Evolutionary conservation across 2,329 filamentous ascomycete species (phyloP).

Genomic region (Thelonectria rubi): DNA sequence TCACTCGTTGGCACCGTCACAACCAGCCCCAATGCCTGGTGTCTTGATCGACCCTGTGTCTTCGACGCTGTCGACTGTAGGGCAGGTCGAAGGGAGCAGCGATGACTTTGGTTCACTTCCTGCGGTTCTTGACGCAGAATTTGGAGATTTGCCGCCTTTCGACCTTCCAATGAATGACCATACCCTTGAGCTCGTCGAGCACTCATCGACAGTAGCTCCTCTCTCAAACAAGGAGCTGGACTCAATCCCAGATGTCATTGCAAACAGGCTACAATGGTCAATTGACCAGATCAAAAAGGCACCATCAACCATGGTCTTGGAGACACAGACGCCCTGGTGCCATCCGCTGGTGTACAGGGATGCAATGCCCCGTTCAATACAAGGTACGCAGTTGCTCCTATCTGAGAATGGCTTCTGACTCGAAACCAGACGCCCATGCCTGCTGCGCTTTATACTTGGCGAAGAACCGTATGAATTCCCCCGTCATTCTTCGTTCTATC

Average conservation of each 20-base stretch:
- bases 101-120: slow-evolving; percentile 33
- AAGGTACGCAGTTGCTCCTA: slow-evolving; percentile 50
- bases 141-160: slow-evolving; percentile 24
- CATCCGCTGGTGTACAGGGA: slow-evolving; percentile 61
- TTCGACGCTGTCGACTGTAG: slow-evolving; percentile 6
- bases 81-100: slow-evolving; percentile 8
- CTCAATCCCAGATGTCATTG: slow-evolving; percentile 38
- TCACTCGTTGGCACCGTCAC: slow-evolving; percentile 6
- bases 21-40: slow-evolving; percentile 21
- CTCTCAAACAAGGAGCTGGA: slow-evolving; percentile 37
- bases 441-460: slow-evolving; percentile 62
- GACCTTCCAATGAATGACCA: slow-evolving; percentile 29
- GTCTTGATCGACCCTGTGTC: slow-evolving; percentile 20
- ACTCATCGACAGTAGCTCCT: slow-evolving; percentile 34
- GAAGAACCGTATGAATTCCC: slow-evolving; percentile 58
- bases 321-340: slow-evolving; percentile 62
- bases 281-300: slow-evolving; percentile 63
- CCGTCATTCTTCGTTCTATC: slow-evolving; percentile 59
- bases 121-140: slow-evolving; percentile 27
- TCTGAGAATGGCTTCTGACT: slow-evolving; percentile 10
- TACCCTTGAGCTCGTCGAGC: slow-evolving; percentile 34
- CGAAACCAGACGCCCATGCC: slow-evolving; percentile 57
- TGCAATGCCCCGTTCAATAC: slow-evolving; percentile 59
- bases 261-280: slow-evolving; percentile 51
- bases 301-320: slow-evolving; percentile 56